These are phyloP conservation scores for Mycosarcoma mackinlayi DNA, from an alignment of 1,284 basidiomycete species.

Conservation along the genomic window DNA sequence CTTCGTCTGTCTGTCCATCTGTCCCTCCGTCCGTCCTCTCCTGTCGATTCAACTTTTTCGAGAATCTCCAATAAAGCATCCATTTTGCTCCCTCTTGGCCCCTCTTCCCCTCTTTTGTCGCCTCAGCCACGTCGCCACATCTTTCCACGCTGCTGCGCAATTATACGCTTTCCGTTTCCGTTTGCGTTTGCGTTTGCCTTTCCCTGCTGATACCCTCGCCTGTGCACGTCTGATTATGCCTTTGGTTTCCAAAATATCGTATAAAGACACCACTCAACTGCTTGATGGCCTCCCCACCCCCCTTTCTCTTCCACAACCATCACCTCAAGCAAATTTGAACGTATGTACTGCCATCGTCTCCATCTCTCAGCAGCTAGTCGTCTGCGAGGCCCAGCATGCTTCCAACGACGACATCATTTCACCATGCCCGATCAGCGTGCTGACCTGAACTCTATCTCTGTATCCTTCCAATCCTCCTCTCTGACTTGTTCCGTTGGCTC, in stretches of 20 bases:
- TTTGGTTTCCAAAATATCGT: constrained; percentile 22
- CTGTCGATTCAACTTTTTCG: constrained; percentile 10
- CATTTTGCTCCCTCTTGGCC: constrained; percentile 10
- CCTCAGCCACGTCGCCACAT: constrained; percentile 10
- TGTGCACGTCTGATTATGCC: background rate
- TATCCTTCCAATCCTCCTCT: background rate
- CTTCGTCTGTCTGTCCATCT: background rate
- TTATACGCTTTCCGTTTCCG: constrained; percentile 10
- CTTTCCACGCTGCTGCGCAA: constrained; percentile 4
- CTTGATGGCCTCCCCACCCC: constrained; percentile 3
- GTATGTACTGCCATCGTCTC: constrained; percentile 37
- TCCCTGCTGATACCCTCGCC: constrained; percentile 14
- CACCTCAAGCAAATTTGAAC: constrained; percentile 31
- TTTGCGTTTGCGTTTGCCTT: background rate
- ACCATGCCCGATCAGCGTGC: constrained; percentile 8
- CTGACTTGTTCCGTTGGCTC: constrained; percentile 2
- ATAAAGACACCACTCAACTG: constrained; percentile 36
- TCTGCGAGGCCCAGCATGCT: constrained; percentile 3
- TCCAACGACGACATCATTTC: no score
- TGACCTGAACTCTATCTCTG: constrained; percentile 19
- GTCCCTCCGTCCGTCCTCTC: no score
- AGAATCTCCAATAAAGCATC: constrained; percentile 13
- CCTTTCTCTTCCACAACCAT: constrained; percentile 46
- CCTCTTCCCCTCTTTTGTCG: background rate
- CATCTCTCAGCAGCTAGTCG: background rate